Percentiles rank a stretch among this genome's conserved stretches.
These are phyloP conservation scores for Verticillium zaregamsianum DNA, from an alignment of 2,329 filamentous ascomycete species.

Conservation along the genomic window DNA sequence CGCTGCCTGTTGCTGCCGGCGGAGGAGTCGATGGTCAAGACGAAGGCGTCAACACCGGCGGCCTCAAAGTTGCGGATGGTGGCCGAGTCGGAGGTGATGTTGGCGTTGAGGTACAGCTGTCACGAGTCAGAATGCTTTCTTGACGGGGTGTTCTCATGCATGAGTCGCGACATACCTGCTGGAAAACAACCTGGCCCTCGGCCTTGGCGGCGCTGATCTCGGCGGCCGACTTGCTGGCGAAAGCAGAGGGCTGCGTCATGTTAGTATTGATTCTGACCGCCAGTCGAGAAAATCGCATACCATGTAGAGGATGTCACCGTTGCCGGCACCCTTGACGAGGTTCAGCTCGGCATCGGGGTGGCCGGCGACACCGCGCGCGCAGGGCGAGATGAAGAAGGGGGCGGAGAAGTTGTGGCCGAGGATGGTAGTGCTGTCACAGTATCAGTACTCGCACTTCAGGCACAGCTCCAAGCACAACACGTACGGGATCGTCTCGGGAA, in stretches of 20 bases:
- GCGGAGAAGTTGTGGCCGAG: constrained; percentile 49
- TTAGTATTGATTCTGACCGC: not conserved
- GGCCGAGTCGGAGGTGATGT: constrained; percentile 26
- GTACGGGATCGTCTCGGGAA: constrained; percentile 32
- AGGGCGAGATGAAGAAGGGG: constrained; percentile 52
- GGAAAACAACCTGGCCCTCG: constrained; percentile 32
- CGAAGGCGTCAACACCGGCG: constrained; percentile 29
- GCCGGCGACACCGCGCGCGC: constrained; percentile 38
- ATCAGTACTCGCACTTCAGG: constrained; percentile 1
- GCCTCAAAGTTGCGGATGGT: constrained; percentile 25
- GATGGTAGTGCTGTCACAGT: constrained; percentile 36
- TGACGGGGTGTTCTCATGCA: not conserved
- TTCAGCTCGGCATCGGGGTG: constrained; percentile 44
- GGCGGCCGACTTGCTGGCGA: constrained; percentile 27
- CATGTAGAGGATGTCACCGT: constrained; percentile 48
- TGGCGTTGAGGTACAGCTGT: constrained; percentile 25
- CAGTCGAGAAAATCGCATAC: constrained; percentile 10
- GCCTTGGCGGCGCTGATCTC: constrained; percentile 31
- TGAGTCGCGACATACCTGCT: constrained; percentile 20
- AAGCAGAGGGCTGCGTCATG: constrained; percentile 24
- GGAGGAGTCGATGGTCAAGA: constrained; percentile 35
- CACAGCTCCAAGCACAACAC: not conserved
- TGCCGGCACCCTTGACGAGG: constrained; percentile 43
- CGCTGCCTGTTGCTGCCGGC: constrained; percentile 35
- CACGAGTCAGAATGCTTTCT: not conserved